Conservation (phyloP, 352 stramenopile genomes). For the Phytophthora cryptogea region DNA sequence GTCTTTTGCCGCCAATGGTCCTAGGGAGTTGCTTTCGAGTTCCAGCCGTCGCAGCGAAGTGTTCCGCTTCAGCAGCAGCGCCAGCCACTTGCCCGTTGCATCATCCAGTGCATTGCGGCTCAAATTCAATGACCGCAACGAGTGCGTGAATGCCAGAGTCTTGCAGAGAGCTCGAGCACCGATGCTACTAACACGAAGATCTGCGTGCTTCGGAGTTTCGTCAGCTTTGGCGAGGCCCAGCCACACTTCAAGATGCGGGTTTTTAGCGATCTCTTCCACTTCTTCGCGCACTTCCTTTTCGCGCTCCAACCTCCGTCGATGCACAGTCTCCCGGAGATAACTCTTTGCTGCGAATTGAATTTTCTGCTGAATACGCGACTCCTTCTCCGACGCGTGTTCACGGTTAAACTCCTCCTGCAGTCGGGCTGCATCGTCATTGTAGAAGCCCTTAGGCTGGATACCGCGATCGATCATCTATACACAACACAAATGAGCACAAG, state of each 20-base stretch:
- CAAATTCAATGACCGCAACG: conserved; percentile 64
- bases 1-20: conserved; percentile 48
- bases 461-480: conserved; percentile 79
- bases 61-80: conserved; percentile 63
- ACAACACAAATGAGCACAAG: not conserved
- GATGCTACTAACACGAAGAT: conserved; percentile 55
- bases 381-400: conserved; percentile 67
- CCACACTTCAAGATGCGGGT: conserved; percentile 78
- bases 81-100: conserved; percentile 63
- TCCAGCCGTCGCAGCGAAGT: conserved; percentile 65
- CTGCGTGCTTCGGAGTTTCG: conserved; percentile 56
- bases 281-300: conserved; percentile 77
- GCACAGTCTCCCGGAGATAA: conserved; percentile 78
- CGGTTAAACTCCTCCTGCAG: conserved; percentile 83
- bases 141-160: conserved; percentile 67
- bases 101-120: conserved; percentile 72
- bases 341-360: conserved; percentile 71
- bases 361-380: conserved; percentile 68
- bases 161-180: conserved; percentile 73
- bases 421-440: conserved; percentile 82
- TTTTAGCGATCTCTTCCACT: conserved; percentile 68
- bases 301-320: conserved; percentile 65
- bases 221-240: conserved; percentile 60
- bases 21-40: conserved; percentile 70
- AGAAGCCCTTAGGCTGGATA: conserved; percentile 85